phyloP scores from a whole-genome alignment of 345 rosid species.

The Odontarrhena argentea region DNA sequence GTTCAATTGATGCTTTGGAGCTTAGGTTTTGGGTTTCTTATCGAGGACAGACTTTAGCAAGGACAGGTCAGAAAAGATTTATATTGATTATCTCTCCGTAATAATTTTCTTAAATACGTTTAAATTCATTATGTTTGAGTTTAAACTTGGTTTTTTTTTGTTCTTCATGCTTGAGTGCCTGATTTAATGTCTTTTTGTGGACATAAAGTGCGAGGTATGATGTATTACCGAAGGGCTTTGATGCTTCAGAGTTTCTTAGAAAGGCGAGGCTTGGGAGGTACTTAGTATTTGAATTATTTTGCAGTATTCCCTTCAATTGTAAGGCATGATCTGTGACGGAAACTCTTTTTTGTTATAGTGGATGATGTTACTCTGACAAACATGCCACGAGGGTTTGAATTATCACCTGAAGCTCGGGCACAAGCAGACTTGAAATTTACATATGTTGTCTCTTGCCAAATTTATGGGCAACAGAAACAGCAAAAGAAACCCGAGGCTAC shows the following conservation, averaged over 20 bases:
- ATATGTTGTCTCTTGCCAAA: slow-evolving; percentile 96
- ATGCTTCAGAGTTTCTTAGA: slow-evolving; percentile 95
- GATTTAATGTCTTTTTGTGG: slow-evolving; percentile 32
- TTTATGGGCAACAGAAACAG: slow-evolving; percentile 97
- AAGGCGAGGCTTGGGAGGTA: slow-evolving; percentile 81
- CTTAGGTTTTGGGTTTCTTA: slow-evolving; percentile 98
- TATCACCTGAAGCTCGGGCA: slow-evolving; percentile 82
- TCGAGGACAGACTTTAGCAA: slow-evolving; percentile 95
- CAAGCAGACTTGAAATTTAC: slow-evolving; percentile 97
- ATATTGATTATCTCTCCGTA: slow-evolving; percentile 15
- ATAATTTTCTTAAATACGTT: not conserved
- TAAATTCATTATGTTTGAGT: slow-evolving; percentile 9
- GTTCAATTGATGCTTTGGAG: slow-evolving; percentile 79
- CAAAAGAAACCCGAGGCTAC: slow-evolving; percentile 82
- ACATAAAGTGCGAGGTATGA: slow-evolving; percentile 96
- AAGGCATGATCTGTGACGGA: slow-evolving; percentile 33
- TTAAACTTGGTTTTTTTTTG: slow-evolving; percentile 27
- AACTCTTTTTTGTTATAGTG: slow-evolving; percentile 46
- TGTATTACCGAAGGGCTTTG: slow-evolving; percentile 98
- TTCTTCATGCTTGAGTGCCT: slow-evolving; percentile 27
- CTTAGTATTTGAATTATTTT: slow-evolving; percentile 17
- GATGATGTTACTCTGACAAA: slow-evolving; percentile 55
- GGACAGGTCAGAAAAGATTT: slow-evolving; percentile 69
- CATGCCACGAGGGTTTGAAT: slow-evolving; percentile 68
- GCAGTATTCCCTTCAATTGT: not conserved